These are phyloP conservation scores for Lactarius quietus DNA, from an alignment of 768 basidiomycete genomes.

Conservation along the genomic window DNA sequence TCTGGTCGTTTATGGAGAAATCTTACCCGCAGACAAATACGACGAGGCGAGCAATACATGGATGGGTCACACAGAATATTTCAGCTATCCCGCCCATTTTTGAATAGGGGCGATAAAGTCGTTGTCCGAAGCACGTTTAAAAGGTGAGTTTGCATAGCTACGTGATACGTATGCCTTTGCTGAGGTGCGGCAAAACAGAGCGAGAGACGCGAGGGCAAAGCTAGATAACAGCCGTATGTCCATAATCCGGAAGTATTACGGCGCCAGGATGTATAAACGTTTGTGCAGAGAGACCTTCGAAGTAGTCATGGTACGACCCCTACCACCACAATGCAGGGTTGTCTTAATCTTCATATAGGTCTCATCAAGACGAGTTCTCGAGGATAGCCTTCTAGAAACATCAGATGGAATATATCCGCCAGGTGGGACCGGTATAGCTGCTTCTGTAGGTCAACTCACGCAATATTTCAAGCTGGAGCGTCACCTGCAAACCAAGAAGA, in stretches of 20 bases:
- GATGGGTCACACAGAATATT: accelerated
- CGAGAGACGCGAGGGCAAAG: not conserved
- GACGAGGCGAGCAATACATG: not conserved
- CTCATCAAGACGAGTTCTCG: not conserved
- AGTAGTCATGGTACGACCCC: not conserved
- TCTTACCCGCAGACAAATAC: not conserved
- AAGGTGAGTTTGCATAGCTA: not conserved
- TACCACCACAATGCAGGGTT: not conserved
- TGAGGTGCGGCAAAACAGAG: not conserved
- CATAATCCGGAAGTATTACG: not conserved
- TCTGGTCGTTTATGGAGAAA: not conserved
- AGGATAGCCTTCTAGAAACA: not conserved
- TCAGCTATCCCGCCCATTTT: not conserved
- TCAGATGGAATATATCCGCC: not conserved
- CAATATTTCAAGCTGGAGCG: not conserved
- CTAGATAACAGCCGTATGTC: not conserved
- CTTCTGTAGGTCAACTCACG: not conserved
- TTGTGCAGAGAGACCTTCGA: accelerated
- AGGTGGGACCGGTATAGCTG: not conserved
- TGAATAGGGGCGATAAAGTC: too few species aligned
- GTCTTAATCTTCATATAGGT: not conserved
- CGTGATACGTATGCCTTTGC: not conserved
- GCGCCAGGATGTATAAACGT: not conserved
- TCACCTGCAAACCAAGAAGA: not conserved
- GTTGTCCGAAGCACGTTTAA: too few species aligned